Percentiles rank a stretch among this genome's conserved stretches.
Conservation (phyloP, 208 protist species). For the Wallacemonas sp. region DNA sequence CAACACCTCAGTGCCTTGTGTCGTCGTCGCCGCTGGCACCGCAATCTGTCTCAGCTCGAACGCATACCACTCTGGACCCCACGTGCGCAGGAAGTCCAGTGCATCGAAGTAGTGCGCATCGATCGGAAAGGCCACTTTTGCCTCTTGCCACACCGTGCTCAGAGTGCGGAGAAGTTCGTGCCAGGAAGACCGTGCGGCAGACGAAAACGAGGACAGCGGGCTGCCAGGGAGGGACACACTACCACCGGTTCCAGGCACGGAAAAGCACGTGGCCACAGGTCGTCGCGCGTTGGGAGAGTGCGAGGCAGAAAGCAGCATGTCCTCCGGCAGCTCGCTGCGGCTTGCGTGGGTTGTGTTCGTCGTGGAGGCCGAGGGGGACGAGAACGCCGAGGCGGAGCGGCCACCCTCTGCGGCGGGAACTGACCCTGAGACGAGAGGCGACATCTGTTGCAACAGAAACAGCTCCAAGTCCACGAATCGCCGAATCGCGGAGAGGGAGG, state of each 20-base stretch:
- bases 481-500: not conserved
- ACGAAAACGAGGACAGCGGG: not conserved
- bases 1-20: not conserved
- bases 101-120: constrained; percentile 27
- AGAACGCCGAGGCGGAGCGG: not conserved
- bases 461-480: constrained; percentile 18
- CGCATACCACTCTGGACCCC: constrained; percentile 24
- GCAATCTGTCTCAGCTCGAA: not conserved
- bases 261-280: too few species aligned
- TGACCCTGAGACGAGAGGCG: too few species aligned
- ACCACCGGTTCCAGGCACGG: too few species aligned
- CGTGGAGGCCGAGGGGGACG: not conserved
- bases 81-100: constrained; percentile 18
- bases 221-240: too few species aligned
- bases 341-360: not conserved
- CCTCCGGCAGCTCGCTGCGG: not conserved
- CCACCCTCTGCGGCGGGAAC: too few species aligned
- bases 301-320: too few species aligned
- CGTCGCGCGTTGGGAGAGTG: too few species aligned
- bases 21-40: too few species aligned
- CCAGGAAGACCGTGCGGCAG: not conserved
- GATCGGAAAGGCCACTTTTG: constrained; percentile 17
- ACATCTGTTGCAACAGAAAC: not conserved
- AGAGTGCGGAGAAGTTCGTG: not conserved
- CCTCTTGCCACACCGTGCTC: constrained; percentile 10